These are phyloP conservation scores for Wolfiporia cocos DNA, from an alignment of 1,284 basidiomycete species.

Conservation along the genomic window DNA sequence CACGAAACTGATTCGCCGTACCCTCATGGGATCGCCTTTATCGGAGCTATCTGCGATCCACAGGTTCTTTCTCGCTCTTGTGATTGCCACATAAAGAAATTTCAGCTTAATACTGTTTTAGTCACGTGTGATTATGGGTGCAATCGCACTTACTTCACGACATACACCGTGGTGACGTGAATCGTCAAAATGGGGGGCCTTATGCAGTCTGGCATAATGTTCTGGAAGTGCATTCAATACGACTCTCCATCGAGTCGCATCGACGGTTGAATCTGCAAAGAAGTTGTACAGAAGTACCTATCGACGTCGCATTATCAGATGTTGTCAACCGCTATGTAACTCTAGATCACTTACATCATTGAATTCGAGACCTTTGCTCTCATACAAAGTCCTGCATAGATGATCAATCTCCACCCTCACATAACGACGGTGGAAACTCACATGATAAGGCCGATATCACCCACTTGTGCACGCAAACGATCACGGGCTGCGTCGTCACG, in stretches of 20 bases:
- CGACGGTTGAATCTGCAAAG: conserved; percentile 55
- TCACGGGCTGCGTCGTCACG: conserved; percentile 49
- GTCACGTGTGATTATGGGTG: neutral
- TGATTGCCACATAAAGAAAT: conserved; percentile 64
- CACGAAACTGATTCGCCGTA: too few species aligned
- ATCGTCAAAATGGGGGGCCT: conserved; percentile 45
- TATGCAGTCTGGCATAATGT: conserved; percentile 13
- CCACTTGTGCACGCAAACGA: conserved; percentile 46
- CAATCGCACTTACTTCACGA: conserved; percentile 39
- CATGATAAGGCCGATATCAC: conserved; percentile 59
- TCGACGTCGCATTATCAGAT: neutral
- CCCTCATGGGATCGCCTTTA: conserved; percentile 52
- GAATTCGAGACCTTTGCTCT: conserved; percentile 73
- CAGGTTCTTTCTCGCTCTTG: conserved; percentile 58
- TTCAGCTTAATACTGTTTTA: conserved; percentile 55
- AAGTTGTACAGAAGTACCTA: conserved; percentile 70
- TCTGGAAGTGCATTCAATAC: conserved; percentile 40
- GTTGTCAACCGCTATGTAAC: neutral
- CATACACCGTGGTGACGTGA: conserved; percentile 52
- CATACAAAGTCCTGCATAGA: conserved; percentile 54
- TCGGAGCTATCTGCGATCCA: conserved; percentile 62
- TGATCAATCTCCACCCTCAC: neutral
- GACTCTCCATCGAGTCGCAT: conserved; percentile 50
- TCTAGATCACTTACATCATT: conserved; percentile 46
- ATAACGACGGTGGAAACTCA: conserved; percentile 30